These are phyloP conservation scores for Posidonia australis DNA, from an alignment of 106 monocot genomes.

Conservation along the genomic window DNA sequence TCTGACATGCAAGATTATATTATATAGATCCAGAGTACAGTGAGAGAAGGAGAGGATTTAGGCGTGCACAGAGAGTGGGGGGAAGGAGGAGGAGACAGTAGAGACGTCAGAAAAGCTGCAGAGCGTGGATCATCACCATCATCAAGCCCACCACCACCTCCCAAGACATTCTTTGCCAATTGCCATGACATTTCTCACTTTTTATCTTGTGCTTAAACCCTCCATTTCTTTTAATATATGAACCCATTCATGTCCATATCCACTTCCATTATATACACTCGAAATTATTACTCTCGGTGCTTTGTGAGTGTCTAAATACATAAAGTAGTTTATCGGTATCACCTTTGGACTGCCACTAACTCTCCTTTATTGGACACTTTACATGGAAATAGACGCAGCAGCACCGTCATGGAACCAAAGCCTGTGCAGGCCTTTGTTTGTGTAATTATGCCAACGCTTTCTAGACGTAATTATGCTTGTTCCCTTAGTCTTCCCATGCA, in stretches of 20 bases:
- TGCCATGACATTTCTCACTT: neutral
- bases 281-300: neutral
- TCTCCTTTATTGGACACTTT: neutral
- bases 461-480: neutral
- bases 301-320: neutral
- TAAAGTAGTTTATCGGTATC: neutral
- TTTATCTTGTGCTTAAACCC: neutral
- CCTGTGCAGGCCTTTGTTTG: neutral
- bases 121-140: slow-evolving; percentile 9
- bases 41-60: neutral
- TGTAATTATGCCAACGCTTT: neutral
- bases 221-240: neutral
- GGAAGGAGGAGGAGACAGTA: neutral
- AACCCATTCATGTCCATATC: neutral
- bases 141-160: slow-evolving; percentile 3
- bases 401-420: neutral
- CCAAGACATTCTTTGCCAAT: slow-evolving; percentile 3
- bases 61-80: neutral
- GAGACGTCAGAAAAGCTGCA: slow-evolving; percentile 7
- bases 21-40: neutral
- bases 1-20: neutral
- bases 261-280: too few species aligned
- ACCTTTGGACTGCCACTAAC: neutral
- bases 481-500: neutral
- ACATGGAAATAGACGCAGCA: slow-evolving; percentile 3